Evolutionary conservation across 805 yeast genomes (phyloP).

Genomic region (Deakozyma indianensis): DNA sequence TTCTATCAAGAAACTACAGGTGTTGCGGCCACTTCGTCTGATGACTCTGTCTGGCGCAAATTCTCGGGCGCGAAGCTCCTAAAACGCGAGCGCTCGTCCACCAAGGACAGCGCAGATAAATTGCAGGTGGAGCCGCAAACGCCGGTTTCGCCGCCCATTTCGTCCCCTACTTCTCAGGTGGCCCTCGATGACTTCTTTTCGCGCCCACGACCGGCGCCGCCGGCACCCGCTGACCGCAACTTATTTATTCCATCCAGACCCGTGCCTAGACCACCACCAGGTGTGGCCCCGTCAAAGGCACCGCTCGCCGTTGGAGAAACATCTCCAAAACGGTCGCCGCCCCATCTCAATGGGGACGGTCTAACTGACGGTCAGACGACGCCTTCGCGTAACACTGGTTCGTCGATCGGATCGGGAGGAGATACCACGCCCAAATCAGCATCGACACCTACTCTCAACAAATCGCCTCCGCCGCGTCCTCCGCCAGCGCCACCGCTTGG

Average conservation of each 20-base stretch:
- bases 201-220: background rate
- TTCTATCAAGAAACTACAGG: constrained; percentile 33
- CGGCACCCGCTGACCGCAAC: background rate
- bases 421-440: constrained; percentile 3
- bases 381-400: constrained; percentile 4
- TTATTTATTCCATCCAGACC: constrained; percentile 17
- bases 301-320: constrained; percentile 2
- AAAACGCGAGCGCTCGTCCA: constrained; percentile 11
- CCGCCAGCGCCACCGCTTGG: constrained; percentile 31
- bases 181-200: constrained; percentile 5
- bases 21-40: constrained; percentile 3
- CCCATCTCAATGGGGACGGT: background rate
- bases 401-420: constrained; percentile 1
- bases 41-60: constrained; percentile 13
- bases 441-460: constrained; percentile 9
- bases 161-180: background rate
- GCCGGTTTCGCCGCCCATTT: background rate
- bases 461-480: constrained; percentile 25
- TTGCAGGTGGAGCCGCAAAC: background rate
- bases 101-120: background rate
- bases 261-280: constrained; percentile 19
- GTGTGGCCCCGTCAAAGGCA: constrained; percentile 4
- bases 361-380: constrained; percentile 4
- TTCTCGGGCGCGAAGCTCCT: constrained; percentile 10
- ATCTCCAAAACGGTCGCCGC: constrained; percentile 2